Evolutionary conservation across 352 stramenopile species (phyloP).

Genomic region (Pseudoperonospora humuli): DNA sequence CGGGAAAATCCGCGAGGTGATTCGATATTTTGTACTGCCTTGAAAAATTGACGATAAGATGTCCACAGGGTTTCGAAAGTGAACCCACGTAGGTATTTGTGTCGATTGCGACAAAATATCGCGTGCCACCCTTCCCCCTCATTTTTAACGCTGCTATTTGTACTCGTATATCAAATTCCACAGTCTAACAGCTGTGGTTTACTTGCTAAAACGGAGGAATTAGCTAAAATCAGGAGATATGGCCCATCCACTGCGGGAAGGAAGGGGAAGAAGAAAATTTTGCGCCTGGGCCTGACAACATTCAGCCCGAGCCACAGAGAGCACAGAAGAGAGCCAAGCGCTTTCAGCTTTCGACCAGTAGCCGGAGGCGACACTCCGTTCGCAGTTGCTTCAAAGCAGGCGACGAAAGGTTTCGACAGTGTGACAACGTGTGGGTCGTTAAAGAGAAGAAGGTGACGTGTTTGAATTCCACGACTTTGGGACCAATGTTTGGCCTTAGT

Average conservation of each 20-base stretch:
- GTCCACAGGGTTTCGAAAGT: no score
- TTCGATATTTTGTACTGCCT: no score
- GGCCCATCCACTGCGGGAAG: no score
- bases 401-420: not conserved
- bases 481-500: constrained; percentile 33
- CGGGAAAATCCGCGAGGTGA: no score
- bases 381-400: not conserved
- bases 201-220: constrained; percentile 11
- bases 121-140: no score
- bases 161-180: not conserved
- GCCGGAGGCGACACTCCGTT: not conserved
- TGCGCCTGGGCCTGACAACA: not conserved
- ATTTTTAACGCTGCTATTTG: not conserved
- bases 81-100: no score
- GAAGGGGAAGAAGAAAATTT: not conserved
- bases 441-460: no score
- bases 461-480: not conserved
- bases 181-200: not conserved
- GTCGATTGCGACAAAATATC: no score
- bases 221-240: constrained; percentile 8
- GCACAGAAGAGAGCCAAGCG: not conserved
- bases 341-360: not conserved
- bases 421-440: no score
- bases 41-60: no score
- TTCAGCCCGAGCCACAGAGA: not conserved